Evolutionary conservation across 352 stramenopile genomes (phyloP), one percentile per base, ranked within the genome.

Genomic region (Phytophthora nicotianae): DNA sequence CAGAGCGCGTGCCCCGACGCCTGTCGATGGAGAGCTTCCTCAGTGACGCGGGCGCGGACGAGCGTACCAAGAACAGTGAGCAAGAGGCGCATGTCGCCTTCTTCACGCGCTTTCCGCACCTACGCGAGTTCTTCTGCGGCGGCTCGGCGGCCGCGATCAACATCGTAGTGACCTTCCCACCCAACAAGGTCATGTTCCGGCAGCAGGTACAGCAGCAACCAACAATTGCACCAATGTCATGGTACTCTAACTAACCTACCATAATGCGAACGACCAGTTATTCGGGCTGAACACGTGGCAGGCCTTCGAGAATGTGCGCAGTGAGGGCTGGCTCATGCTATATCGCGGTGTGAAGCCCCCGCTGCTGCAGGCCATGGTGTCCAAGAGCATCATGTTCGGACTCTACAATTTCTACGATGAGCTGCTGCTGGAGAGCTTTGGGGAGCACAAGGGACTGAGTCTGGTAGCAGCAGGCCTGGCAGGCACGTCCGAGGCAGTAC

Each of bases 131-230:
- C 62, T 68, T 86, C 49, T 92, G 86, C 37, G 88, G 88, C 33
- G 88, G 85, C 51, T 77, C 83, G 14, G 88, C 88, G 1, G 87
- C 88, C 9, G 85, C 88, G 32, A 89, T 95, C 72, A 96, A 96
- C 60, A 95, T 96, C 50, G 49, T 96, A 33, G 68, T 93, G 52
- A 97, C 89, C 5, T 97, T 97, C 64, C 75, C 84, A 27, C 82
- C 83, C 35, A 96, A 96, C 68, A 97, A 97, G 71, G 67, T 97
- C 60, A 97, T 97, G 87, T 97, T 97, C 59, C 83, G 89, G 9
- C 87, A 97, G 54, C 87, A 96, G 83, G 88, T 90, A 77, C 14
- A 24, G 40, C 40, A n/a, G n/a, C 37, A 43, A 19, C 17, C 21
- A n/a, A 17, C 17, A 24, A 11, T 54, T 4, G 5, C 7, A 11